These are phyloP conservation scores for Combretum micranthum DNA, from an alignment of 345 rosid genomes.

Conservation along the genomic window DNA sequence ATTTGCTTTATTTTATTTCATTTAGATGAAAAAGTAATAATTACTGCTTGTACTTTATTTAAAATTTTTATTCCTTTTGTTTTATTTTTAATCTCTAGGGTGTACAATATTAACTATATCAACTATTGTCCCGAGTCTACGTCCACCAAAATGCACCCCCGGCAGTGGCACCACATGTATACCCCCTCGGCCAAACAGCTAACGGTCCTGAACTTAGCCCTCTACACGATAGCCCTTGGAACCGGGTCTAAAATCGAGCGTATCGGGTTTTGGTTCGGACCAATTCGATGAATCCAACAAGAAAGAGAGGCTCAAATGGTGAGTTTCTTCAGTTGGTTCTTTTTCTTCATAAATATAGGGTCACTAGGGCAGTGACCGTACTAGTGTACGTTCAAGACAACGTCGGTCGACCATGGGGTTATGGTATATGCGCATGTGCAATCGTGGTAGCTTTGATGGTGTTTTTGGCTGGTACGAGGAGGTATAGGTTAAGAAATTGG, in stretches of 20 bases:
- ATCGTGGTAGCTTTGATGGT: slow-evolving; percentile 47
- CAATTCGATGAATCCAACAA: slow-evolving; percentile 79
- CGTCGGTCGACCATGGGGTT: slow-evolving; percentile 81
- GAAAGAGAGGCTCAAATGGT: slow-evolving; percentile 58
- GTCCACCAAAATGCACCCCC: slow-evolving; percentile 67
- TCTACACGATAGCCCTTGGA: slow-evolving; percentile 81
- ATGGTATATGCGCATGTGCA: slow-evolving; percentile 75
- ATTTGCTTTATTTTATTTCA: neutral
- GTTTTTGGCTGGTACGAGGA: slow-evolving; percentile 67
- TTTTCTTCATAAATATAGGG: slow-evolving; percentile 81
- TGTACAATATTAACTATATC: slow-evolving; percentile 63
- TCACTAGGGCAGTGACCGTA: slow-evolving; percentile 74
- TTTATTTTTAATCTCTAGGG: slow-evolving; percentile 54
- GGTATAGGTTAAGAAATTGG: slow-evolving; percentile 77
- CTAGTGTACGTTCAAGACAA: slow-evolving; percentile 91
- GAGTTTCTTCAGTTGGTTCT: slow-evolving; percentile 88
- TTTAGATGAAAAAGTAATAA: too few species aligned
- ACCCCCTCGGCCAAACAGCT: slow-evolving; percentile 56
- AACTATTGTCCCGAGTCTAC: slow-evolving; percentile 64
- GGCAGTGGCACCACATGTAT: slow-evolving; percentile 36
- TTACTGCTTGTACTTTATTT: too few species aligned
- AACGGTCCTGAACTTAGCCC: slow-evolving; percentile 56
- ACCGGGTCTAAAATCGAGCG: slow-evolving; percentile 97
- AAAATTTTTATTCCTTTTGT: too few species aligned
- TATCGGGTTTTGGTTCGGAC: slow-evolving; percentile 93